Evolutionary conservation across 192 early-diverging fungal species (phyloP).

Genomic region (Oehlia diaphana): DNA sequence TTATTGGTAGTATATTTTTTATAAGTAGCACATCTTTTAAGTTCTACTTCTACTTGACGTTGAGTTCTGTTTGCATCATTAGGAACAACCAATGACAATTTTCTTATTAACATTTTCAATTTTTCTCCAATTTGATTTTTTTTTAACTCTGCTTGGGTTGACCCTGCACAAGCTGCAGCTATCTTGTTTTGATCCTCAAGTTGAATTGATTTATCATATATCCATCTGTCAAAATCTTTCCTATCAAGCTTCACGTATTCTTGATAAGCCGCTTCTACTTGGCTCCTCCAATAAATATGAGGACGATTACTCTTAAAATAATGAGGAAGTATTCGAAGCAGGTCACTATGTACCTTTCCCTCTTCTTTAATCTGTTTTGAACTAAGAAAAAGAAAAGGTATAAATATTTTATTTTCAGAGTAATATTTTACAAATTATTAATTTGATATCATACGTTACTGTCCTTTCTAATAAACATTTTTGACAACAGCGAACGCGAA

Average conservation of each 20-base stretch:
- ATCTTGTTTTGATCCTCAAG: neutral
- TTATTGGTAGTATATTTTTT: neutral
- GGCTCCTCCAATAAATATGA: neutral
- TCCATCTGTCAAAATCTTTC: neutral
- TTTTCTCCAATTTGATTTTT: neutral
- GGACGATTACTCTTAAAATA: neutral
- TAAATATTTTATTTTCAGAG: neutral
- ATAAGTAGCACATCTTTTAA: constrained; percentile 2
- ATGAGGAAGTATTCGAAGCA: neutral
- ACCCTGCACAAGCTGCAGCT: neutral
- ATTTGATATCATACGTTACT: constrained; percentile 7
- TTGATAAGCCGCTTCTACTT: constrained; percentile 13
- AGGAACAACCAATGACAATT: neutral
- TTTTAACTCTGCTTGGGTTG: neutral
- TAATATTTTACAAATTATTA: neutral
- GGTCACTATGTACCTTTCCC: neutral
- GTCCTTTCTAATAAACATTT: neutral
- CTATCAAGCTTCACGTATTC: neutral
- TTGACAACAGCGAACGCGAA: constrained; percentile 13
- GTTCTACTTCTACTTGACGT: constrained; percentile 5
- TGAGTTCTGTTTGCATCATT: constrained; percentile 1
- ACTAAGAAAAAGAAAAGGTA: neutral
- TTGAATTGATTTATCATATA: neutral
- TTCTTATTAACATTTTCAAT: neutral
- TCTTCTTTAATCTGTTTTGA: constrained; percentile 2